Evolutionary conservation across 441 rosid species (phyloP).

Genomic region (Croton setiger): DNA sequence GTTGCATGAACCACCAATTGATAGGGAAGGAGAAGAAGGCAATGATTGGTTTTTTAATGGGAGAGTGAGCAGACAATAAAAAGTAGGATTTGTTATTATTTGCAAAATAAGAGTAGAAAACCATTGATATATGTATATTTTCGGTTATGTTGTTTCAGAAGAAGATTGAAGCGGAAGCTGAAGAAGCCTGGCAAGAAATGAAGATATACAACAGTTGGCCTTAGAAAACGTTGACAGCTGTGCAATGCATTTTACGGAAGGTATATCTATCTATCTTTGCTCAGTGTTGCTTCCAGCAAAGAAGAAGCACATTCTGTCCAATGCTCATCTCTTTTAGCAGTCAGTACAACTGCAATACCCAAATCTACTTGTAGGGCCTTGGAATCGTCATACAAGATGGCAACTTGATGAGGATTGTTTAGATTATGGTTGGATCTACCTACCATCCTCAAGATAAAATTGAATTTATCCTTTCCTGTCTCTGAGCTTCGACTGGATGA

Average conservation of each 20-base stretch:
- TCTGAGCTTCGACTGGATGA: too few relatives aligned
- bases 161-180: constrained; percentile 31
- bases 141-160: constrained; percentile 29
- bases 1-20: too few relatives aligned
- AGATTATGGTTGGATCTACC: background rate
- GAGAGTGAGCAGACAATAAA: background rate
- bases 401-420: background rate
- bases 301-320: background rate
- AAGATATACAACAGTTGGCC: constrained; percentile 3
- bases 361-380: background rate
- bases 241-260: background rate
- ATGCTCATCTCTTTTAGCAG: background rate
- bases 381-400: background rate
- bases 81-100: background rate
- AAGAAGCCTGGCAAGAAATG: constrained; percentile 38
- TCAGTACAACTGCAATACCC: too few relatives aligned
- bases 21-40: background rate
- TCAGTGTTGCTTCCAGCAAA: background rate
- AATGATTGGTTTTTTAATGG: too few relatives aligned
- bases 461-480: too few relatives aligned
- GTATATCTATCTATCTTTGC: background rate
- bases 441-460: background rate
- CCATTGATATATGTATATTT: background rate
- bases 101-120: constrained; percentile 7
- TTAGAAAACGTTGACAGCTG: background rate